phyloP scores from a whole-genome alignment of 352 stramenopile genomes.

The Blastocystis sp. region DNA sequence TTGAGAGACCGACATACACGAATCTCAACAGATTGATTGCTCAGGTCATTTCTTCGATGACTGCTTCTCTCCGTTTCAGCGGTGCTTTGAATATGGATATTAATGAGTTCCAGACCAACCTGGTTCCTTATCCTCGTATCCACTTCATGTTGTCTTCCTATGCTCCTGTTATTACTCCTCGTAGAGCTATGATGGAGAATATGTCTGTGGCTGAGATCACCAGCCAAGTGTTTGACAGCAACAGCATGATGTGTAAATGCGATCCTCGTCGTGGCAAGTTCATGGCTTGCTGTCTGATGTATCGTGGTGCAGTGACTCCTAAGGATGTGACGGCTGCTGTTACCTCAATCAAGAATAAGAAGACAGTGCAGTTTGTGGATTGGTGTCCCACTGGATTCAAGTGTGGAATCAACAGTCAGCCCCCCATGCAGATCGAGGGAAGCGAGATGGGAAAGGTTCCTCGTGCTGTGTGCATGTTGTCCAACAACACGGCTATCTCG shows the following conservation, averaged over 20 bases:
- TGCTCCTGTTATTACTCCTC: slow-evolving; percentile 91
- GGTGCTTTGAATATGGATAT: slow-evolving; percentile 96
- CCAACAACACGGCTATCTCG: slow-evolving; percentile 95
- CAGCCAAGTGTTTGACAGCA: slow-evolving; percentile 93
- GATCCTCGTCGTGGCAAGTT: slow-evolving; percentile 97
- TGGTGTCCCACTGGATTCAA: slow-evolving; percentile 98
- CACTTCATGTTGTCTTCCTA: slow-evolving; percentile 99
- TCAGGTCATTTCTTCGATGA: slow-evolving; percentile 93
- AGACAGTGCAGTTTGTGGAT: slow-evolving; percentile 98
- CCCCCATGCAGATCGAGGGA: slow-evolving; percentile 89
- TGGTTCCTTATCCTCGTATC: slow-evolving; percentile 97
- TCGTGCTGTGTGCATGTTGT: slow-evolving; percentile 96
- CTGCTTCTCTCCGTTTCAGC: slow-evolving; percentile 96
- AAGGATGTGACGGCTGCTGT: slow-evolving; percentile 93
- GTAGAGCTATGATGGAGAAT: slow-evolving; percentile 95
- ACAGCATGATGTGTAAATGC: slow-evolving; percentile 98
- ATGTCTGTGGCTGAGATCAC: slow-evolving; percentile 96
- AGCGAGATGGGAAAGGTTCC: slow-evolving; percentile 93
- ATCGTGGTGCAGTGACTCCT: slow-evolving; percentile 84
- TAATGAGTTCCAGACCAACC: slow-evolving; percentile 98
- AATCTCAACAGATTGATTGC: slow-evolving; percentile 97
- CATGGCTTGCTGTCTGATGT: slow-evolving; percentile 97
- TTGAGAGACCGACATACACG: slow-evolving; percentile 94
- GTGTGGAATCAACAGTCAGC: slow-evolving; percentile 98
- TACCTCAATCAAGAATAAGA: slow-evolving; percentile 97